Percentiles rank a stretch among this genome's conserved stretches.
These are phyloP conservation scores for Torulaspora maleeae DNA, from an alignment of 805 yeast species.

Conservation along the genomic window DNA sequence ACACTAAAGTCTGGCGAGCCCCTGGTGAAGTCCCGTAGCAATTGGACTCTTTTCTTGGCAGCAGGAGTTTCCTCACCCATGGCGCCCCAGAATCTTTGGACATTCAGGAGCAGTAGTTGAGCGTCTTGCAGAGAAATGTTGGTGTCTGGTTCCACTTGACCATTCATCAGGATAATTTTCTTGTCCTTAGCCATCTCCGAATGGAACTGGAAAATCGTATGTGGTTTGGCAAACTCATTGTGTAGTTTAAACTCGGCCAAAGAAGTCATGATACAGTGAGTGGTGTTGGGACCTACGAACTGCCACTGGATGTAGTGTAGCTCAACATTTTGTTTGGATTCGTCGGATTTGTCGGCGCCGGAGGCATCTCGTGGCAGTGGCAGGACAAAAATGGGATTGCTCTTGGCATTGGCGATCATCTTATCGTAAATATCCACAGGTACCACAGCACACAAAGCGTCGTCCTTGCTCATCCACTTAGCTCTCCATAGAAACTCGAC, in stretches of 20 bases:
- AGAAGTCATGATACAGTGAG: slow-evolving; percentile 87
- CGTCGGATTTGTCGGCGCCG: slow-evolving; percentile 39
- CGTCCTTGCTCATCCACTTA: slow-evolving; percentile 59
- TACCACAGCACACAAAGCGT: slow-evolving; percentile 61
- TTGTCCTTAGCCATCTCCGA: slow-evolving; percentile 61
- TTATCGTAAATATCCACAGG: slow-evolving; percentile 54
- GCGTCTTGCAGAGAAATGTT: slow-evolving; percentile 68
- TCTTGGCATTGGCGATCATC: slow-evolving; percentile 60
- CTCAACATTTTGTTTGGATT: slow-evolving; percentile 51
- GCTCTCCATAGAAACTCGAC: slow-evolving; percentile 86
- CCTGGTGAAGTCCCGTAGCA: slow-evolving; percentile 62
- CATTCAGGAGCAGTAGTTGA: slow-evolving; percentile 65
- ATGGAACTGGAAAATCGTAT: slow-evolving; percentile 85
- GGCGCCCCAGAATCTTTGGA: slow-evolving; percentile 83
- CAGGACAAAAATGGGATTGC: slow-evolving; percentile 77
- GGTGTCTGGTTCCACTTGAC: slow-evolving; percentile 69
- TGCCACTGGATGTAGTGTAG: slow-evolving; percentile 93
- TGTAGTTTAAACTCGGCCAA: slow-evolving; percentile 89
- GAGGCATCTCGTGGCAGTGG: slow-evolving; percentile 69
- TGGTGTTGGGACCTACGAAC: slow-evolving; percentile 75
- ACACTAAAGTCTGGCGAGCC: slow-evolving; percentile 66
- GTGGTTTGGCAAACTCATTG: slow-evolving; percentile 89
- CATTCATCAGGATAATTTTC: slow-evolving; percentile 76
- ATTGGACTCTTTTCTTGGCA: slow-evolving; percentile 46
- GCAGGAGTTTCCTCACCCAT: slow-evolving; percentile 42